Conservation (phyloP, 495 filamentous ascomycete species). For the Pyronema domesticum region DNA sequence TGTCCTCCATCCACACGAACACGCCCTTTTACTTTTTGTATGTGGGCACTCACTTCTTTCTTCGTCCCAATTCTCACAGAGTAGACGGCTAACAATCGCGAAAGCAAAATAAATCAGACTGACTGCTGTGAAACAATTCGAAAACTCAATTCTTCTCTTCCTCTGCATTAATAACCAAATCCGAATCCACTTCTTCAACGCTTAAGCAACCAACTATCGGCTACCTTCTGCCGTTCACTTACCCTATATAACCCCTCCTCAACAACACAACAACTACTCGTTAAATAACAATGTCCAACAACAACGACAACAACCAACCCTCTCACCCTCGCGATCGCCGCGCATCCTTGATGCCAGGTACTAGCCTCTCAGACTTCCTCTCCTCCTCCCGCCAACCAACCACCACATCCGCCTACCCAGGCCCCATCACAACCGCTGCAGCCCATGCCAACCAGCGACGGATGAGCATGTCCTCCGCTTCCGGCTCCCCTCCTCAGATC, state of each 20-base stretch:
- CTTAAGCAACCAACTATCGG: no score
- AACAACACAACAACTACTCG: background rate
- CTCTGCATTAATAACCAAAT: no score
- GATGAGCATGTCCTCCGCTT: slow-evolving; percentile 71
- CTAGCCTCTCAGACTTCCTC: slow-evolving; percentile 39
- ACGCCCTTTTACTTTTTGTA: no score
- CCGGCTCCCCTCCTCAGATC: slow-evolving; percentile 45
- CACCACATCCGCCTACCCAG: slow-evolving; percentile 33
- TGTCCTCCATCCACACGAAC: no score
- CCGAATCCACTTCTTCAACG: no score
- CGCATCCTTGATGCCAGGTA: slow-evolving; percentile 22
- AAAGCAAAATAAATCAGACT: no score
- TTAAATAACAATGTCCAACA: background rate
- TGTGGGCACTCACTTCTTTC: no score
- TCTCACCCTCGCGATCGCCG: slow-evolving; percentile 28
- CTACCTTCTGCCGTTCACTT: background rate
- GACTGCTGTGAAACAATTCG: no score
- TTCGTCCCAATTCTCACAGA: no score
- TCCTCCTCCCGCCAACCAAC: slow-evolving; percentile 23
- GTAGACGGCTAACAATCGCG: no score
- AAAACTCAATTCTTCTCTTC: no score
- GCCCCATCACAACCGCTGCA: slow-evolving; percentile 48
- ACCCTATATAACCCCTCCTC: background rate
- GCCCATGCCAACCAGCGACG: slow-evolving; percentile 55
- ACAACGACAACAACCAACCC: background rate